Evolutionary conservation across 2,329 filamentous ascomycete species (phyloP), one percentile per base, ranked within the genome.

Genomic region (Chaetoscypha palmicola): DNA sequence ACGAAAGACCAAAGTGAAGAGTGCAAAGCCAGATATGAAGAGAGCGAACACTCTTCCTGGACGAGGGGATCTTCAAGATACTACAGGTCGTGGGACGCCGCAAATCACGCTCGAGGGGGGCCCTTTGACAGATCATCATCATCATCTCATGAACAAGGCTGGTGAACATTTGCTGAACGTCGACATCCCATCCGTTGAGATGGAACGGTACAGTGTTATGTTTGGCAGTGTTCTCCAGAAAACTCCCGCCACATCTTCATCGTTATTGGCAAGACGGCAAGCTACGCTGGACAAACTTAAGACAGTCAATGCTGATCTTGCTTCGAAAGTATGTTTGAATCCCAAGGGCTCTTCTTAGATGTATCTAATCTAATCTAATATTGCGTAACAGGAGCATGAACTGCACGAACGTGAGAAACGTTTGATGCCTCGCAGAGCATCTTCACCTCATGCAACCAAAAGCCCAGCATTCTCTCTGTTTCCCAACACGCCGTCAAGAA

Each of bases 141-240:
- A n/a, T n/a, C n/a, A n/a, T n/a, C 41, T 37, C 42, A 21, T 20
- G 37, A 21, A 22, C 8, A 20, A 34, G 12, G 20, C 35, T 11
- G 12, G 40, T 10, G 40, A 60, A 8, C 64, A 67, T 2, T 63
- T 83, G 5, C 68, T 96, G 16, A 73, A 89, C 55, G 74, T 96
- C 12, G 79, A 90, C 41, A 92, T 96, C 45, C 90, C 91, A 1
- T 76, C 77, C 38, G 74, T 86, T 43, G 79, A 83, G 50, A 72
- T 97, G 73, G 91, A 96, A 61, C 73, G 91, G 38, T 97, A 95
- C 56, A 95, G 89, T 55, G 77, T 96, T 52, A 96, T 96, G 90
- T 96, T 97, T 59, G 79, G 82, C 43, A 77, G 76, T 28, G 71
- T 96, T 5, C 68, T 95, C 20, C 74, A 77, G 48, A 56, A 56